Percentiles rank a stretch among this genome's conserved stretches.
phyloP scores from a whole-genome alignment of 1,284 basidiomycete genomes.

The Volvariella volvacea region DNA sequence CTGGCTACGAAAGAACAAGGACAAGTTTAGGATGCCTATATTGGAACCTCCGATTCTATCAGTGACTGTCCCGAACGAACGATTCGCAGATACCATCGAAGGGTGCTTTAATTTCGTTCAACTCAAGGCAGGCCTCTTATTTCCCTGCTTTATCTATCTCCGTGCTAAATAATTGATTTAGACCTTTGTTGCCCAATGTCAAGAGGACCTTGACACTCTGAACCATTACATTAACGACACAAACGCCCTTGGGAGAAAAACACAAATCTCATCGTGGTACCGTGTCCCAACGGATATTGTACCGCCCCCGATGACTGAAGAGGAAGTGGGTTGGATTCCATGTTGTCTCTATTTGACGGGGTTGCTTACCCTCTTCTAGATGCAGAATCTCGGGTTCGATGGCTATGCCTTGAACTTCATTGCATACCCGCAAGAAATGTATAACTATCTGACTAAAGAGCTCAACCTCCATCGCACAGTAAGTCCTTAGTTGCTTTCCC shows the following conservation, averaged over 20 bases:
- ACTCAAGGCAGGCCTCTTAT: slow-evolving; percentile 46
- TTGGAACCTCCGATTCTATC: slow-evolving; percentile 79
- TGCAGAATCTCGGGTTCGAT: slow-evolving; percentile 66
- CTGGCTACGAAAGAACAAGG: slow-evolving; percentile 71
- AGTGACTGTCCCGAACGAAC: slow-evolving; percentile 61
- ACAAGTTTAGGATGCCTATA: slow-evolving; percentile 74
- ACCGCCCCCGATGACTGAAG: slow-evolving; percentile 39
- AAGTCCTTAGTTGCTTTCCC: slow-evolving; percentile 8
- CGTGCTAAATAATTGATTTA: slow-evolving; percentile 23
- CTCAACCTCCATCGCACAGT: slow-evolving; percentile 68
- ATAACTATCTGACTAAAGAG: slow-evolving; percentile 55
- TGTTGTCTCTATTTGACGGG: slow-evolving; percentile 6
- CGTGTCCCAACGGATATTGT: slow-evolving; percentile 31
- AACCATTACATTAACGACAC: slow-evolving; percentile 64
- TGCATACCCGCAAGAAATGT: slow-evolving; percentile 58
- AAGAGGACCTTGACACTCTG: slow-evolving; percentile 75
- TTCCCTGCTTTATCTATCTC: not conserved
- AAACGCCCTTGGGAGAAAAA: slow-evolving; percentile 46
- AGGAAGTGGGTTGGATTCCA: slow-evolving; percentile 42
- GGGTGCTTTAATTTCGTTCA: slow-evolving; percentile 55
- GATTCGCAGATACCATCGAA: slow-evolving; percentile 71
- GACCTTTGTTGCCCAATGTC: slow-evolving; percentile 84
- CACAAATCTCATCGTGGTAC: slow-evolving; percentile 62
- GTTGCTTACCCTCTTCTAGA: slow-evolving; percentile 32
- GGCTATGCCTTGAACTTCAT: slow-evolving; percentile 80